phyloP scores from a whole-genome alignment of 441 rosid species.

The Pelargonium cotyledonis region DNA sequence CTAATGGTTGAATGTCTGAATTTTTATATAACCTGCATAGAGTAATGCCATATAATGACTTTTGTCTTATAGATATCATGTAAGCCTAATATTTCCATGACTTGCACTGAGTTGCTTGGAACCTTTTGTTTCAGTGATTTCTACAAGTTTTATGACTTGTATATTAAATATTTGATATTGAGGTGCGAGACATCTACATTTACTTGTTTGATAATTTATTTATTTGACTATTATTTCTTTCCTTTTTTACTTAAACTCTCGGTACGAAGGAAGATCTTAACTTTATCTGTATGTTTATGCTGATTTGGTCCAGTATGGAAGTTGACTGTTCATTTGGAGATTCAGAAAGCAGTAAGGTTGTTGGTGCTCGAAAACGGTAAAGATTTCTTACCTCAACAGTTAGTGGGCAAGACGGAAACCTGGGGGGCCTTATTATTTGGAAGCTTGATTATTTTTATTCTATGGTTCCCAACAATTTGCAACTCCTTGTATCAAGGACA shows the following conservation, averaged over 20 bases:
- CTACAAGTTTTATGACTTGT: too few relatives aligned
- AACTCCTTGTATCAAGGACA: too few relatives aligned
- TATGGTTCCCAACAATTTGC: too few relatives aligned
- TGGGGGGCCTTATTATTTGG: neutral
- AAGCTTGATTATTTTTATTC: neutral
- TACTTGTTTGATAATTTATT: neutral
- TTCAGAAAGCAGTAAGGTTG: conserved; percentile 61
- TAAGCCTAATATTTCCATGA: too few relatives aligned
- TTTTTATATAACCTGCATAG: too few relatives aligned
- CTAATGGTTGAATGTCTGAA: too few relatives aligned
- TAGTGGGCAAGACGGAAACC: neutral
- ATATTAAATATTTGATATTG: too few relatives aligned
- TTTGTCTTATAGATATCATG: too few relatives aligned
- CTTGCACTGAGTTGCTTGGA: too few relatives aligned
- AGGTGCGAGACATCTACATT: neutral
- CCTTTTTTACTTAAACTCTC: neutral
- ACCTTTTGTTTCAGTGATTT: too few relatives aligned
- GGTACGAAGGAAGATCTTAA: neutral
- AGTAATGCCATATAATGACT: too few relatives aligned
- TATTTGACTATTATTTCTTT: neutral
- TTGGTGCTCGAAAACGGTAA: conserved; percentile 75
- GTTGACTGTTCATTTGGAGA: conserved; percentile 66
- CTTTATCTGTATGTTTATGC: conserved; percentile 10
- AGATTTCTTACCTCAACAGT: neutral
- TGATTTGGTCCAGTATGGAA: conserved; percentile 38